phyloP scores from a whole-genome alignment of 192 early-diverging fungal species.

The Gigaspora rosea region DNA sequence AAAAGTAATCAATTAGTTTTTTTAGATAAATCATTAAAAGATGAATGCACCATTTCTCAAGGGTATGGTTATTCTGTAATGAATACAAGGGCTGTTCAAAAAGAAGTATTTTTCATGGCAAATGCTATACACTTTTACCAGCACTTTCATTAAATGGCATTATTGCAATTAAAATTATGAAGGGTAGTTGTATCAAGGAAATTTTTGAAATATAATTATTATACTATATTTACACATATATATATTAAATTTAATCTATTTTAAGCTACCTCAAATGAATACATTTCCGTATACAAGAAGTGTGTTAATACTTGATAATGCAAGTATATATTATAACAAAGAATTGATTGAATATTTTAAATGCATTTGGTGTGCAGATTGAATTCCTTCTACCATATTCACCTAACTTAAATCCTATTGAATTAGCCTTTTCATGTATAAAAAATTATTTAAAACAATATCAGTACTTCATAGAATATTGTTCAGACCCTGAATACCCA shows the following conservation, averaged over 20 bases:
- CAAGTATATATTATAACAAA: not conserved
- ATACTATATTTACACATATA: not conserved
- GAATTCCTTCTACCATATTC: conserved; percentile 18
- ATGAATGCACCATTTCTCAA: not conserved
- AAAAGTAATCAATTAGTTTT: not conserved
- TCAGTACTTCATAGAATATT: not conserved
- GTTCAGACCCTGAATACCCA: not conserved
- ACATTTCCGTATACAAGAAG: not conserved
- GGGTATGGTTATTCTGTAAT: not conserved
- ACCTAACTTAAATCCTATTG: conserved; percentile 17
- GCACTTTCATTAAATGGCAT: not conserved
- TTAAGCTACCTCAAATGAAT: not conserved
- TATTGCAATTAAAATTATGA: too few species aligned
- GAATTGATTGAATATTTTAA: not conserved
- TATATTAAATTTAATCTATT: not conserved
- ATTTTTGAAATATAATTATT: not conserved
- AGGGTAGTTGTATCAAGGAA: conserved; percentile 3
- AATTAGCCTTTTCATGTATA: conserved; percentile 2
- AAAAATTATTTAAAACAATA: conserved; percentile 4
- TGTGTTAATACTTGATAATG: conserved; percentile 11
- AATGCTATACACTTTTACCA: conserved; percentile 5
- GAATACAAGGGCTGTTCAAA: not conserved
- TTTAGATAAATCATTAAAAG: not conserved
- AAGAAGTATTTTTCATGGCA: conserved; percentile 1
- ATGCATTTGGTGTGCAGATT: not conserved